These are phyloP conservation scores for Aspergillus vadensis DNA, from an alignment of 2,329 filamentous ascomycete genomes.

Conservation along the genomic window DNA sequence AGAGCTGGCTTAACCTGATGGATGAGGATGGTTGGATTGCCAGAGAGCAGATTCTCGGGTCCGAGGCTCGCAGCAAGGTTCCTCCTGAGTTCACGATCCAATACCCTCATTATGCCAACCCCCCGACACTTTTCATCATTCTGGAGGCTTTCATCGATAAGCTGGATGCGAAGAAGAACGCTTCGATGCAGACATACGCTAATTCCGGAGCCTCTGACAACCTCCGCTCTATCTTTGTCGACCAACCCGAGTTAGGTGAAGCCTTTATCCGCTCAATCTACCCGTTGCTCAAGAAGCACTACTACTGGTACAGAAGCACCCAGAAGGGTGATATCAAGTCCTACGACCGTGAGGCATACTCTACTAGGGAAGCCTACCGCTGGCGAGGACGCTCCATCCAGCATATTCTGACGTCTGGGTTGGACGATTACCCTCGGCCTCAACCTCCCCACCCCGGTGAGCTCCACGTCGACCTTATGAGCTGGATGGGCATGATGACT, in stretches of 20 bases:
- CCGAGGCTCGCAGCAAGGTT: slow-evolving; percentile 92
- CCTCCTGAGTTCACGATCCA: slow-evolving; percentile 90
- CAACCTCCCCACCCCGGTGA: slow-evolving; percentile 94
- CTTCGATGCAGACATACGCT: slow-evolving; percentile 27
- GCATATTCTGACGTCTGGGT: slow-evolving; percentile 87
- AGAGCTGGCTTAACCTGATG: slow-evolving; percentile 95
- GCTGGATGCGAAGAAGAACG: slow-evolving; percentile 55
- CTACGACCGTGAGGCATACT: slow-evolving; percentile 87
- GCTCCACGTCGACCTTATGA: slow-evolving; percentile 90
- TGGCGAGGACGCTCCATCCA: slow-evolving; percentile 88
- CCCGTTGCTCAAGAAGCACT: slow-evolving; percentile 83
- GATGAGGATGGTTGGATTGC: slow-evolving; percentile 98
- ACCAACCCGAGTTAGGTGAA: slow-evolving; percentile 67
- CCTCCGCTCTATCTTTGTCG: slow-evolving; percentile 65
- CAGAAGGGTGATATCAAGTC: slow-evolving; percentile 86
- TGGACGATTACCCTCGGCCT: slow-evolving; percentile 93
- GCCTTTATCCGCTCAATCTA: slow-evolving; percentile 77
- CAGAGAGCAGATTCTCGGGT: slow-evolving; percentile 89
- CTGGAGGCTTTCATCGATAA: slow-evolving; percentile 82
- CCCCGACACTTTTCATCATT: slow-evolving; percentile 89
- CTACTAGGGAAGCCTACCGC: slow-evolving; percentile 86
- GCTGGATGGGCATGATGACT: slow-evolving; percentile 97
- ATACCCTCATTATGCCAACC: slow-evolving; percentile 97
- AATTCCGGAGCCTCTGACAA: slow-evolving; percentile 40
- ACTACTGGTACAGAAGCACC: slow-evolving; percentile 91